Evolutionary conservation across 1,284 basidiomycete genomes (phyloP).

Genomic region (Apiotrichum siamense): DNA sequence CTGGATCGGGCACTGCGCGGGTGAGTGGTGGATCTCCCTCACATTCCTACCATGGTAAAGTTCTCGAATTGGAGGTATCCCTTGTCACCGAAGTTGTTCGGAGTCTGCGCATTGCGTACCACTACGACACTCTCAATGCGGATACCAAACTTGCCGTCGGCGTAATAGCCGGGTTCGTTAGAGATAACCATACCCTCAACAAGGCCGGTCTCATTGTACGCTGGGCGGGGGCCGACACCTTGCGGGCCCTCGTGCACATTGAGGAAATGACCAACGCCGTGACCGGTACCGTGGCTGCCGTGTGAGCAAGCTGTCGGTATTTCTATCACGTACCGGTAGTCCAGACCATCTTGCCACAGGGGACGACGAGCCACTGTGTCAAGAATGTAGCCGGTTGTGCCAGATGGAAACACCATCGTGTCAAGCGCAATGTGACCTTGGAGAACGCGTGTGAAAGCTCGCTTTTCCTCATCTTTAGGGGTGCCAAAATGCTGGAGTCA

Average conservation of each 20-base stretch:
- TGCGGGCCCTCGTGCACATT: conserved; percentile 94
- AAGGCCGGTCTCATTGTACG: conserved; percentile 57
- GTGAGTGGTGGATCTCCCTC: not conserved
- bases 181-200: conserved; percentile 83
- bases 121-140: conserved; percentile 86
- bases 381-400: conserved; percentile 58
- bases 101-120: conserved; percentile 64
- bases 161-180: conserved; percentile 92
- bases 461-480: conserved; percentile 73
- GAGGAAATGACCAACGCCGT: conserved; percentile 85
- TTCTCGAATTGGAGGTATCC: conserved; percentile 77
- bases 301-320: conserved; percentile 37
- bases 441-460: conserved; percentile 79
- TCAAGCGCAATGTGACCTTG: conserved; percentile 51
- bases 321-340: conserved; percentile 47
- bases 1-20: conserved; percentile 71
- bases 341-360: conserved; percentile 84
- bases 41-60: conserved; percentile 80
- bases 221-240: conserved; percentile 72
- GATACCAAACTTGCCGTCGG: conserved; percentile 85
- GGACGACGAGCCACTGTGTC: conserved; percentile 78
- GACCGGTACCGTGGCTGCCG: conserved; percentile 76
- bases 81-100: conserved; percentile 76
- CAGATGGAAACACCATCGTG: conserved; percentile 73
- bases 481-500: conserved; percentile 68